Evolutionary conservation across 2,329 filamentous ascomycete genomes (phyloP), one percentile per base, ranked within the genome.

Genomic region (Fusarium concolor): DNA sequence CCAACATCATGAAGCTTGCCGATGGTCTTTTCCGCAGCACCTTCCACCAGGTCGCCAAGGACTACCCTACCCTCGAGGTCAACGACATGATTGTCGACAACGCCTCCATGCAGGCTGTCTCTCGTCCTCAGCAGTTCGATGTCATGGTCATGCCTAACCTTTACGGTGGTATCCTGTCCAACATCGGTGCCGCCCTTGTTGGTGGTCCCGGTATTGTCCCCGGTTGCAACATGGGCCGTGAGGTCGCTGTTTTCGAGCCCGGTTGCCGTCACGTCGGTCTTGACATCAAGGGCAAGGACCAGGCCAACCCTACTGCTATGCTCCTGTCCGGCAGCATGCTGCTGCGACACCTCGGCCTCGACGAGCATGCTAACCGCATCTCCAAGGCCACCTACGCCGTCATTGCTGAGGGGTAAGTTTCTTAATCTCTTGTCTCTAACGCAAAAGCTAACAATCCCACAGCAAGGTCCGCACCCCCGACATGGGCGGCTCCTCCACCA

Each of bases 11-110:
- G 96, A 99, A 99, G 89, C 88, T 99, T 62, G 95, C 94, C 80
- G 96, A 99, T 76, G 96, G 96, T 83, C 92, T 99, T 59, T 99
- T 99, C 93, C 92, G 96, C 81, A 95, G 90, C 85, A 98, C 96
- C 74, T 96, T 98, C 88, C 93, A 97, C 86, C 87, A 90, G 77
- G 90, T 96, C 74, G 92, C 94, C 72, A 92, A 96, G 86, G 93
- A 97, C 81, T 99, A 96, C 86, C 95, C 96, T 63, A 96, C 93
- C 68, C 87, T 99, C 75, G 92, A 97, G 86, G 91, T 91, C 79
- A 96, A 96, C 86, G 96, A 99, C 85, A 97, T 99, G 95, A 99
- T 99, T 82, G 96, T 99, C 83, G 96, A 99, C 86, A 99, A 99
- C 83, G 96, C 96, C 77, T 97, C 93, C 78, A 99, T 99, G 96